Evolutionary conservation across 108 stramenopile genomes (phyloP).

Genomic region (Discostella pseudostelligera): DNA sequence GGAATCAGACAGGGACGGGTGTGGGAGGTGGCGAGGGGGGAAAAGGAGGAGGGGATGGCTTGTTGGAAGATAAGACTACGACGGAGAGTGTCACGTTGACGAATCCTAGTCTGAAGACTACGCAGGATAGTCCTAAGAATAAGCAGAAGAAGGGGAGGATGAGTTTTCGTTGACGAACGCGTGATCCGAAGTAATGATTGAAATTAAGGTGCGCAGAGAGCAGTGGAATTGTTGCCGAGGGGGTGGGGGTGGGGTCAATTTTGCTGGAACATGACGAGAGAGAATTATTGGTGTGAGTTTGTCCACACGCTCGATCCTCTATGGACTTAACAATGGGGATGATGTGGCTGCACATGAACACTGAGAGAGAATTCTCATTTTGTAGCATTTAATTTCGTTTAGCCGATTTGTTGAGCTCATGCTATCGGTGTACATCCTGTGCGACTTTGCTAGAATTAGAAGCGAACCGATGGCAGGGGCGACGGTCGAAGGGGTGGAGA

Average conservation of each 20-base stretch:
- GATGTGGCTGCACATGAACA: no score
- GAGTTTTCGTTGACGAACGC: background rate
- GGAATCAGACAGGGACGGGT: constrained; percentile 15
- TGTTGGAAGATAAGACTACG: constrained; percentile 55
- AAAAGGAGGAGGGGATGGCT: constrained; percentile 16
- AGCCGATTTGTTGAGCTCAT: no score
- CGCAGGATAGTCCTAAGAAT: constrained; percentile 7
- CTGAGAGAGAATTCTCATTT: background rate
- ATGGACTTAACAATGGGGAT: no score
- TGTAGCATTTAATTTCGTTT: no score
- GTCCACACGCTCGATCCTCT: no score
- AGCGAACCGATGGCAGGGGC: no score
- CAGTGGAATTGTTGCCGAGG: background rate
- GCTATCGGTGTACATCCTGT: no score
- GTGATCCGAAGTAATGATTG: no score
- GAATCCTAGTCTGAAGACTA: constrained; percentile 37
- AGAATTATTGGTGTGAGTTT: no score
- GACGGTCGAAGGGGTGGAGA: no score
- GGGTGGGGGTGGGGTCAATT: background rate
- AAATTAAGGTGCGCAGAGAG: no score
- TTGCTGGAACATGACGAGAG: background rate
- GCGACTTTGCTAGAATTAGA: no score
- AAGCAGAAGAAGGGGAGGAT: constrained; percentile 7
- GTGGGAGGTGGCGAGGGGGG: constrained; percentile 24
- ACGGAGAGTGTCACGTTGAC: constrained; percentile 73